Evolutionary conservation across 106 monocot species (phyloP).

Genomic region (Phalaenopsis equestris): DNA sequence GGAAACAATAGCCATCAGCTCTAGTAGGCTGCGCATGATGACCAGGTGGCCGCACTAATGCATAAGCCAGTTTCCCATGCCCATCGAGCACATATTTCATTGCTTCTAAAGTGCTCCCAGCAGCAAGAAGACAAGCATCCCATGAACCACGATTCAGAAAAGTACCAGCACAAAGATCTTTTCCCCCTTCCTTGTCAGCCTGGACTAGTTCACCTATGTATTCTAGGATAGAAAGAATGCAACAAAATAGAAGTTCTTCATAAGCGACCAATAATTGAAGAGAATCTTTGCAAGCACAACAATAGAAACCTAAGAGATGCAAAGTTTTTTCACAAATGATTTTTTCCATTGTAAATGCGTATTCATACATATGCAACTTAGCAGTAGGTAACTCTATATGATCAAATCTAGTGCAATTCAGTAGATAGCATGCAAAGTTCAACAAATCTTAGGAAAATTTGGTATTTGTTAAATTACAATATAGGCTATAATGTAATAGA

Average conservation of each 20-base stretch:
- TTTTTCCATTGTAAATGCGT: neutral
- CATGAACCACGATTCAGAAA: constrained; percentile 85
- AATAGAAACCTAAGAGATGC: neutral
- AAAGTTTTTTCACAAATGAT: neutral
- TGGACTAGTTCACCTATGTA: constrained; percentile 66
- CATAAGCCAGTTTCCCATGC: constrained; percentile 59
- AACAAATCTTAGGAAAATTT: too few species aligned
- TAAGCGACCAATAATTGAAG: too few species aligned
- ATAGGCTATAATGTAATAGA: too few species aligned
- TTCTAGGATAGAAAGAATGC: constrained; percentile 27
- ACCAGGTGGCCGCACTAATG: constrained; percentile 88
- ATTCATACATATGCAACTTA: neutral
- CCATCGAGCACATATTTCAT: constrained; percentile 65
- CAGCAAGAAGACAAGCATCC: constrained; percentile 70
- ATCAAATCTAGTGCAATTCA: too few species aligned
- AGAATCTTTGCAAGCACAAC: neutral
- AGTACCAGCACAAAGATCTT: constrained; percentile 58
- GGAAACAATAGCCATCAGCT: constrained; percentile 93
- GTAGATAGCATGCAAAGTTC: too few species aligned
- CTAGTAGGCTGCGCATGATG: constrained; percentile 86
- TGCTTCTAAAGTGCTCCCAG: constrained; percentile 78
- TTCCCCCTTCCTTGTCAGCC: constrained; percentile 41
- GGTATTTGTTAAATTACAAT: too few species aligned
- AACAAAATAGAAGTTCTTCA: neutral
- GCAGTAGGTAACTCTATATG: too few species aligned